A percentile compares a stretch with the other conserved stretches of the same genome.
Evolutionary conservation across 2,329 filamentous ascomycete genomes (phyloP).

Genomic region (Cytospora piceicola): DNA sequence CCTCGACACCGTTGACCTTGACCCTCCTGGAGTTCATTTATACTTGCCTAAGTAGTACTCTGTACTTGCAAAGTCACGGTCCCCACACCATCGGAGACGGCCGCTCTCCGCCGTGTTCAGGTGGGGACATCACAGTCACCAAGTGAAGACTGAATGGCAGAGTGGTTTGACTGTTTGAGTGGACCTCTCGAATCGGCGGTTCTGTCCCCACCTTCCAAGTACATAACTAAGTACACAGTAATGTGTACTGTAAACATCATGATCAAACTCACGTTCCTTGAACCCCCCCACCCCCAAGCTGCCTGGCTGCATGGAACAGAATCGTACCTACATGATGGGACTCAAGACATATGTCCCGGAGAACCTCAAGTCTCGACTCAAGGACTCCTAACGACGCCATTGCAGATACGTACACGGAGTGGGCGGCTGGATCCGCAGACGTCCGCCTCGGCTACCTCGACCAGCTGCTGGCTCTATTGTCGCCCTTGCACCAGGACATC

Average conservation of each 20-base stretch:
- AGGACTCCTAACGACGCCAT: conserved; percentile 47
- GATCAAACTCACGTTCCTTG: background rate
- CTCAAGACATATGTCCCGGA: conserved; percentile 2
- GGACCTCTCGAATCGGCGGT: background rate
- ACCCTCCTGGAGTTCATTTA: background rate
- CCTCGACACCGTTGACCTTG: too few species aligned
- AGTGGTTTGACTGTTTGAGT: background rate
- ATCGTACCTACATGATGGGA: background rate
- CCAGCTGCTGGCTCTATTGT: conserved; percentile 38
- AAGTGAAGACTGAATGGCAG: background rate
- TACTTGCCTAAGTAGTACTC: background rate
- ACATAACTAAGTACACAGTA: too few species aligned
- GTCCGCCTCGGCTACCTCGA: conserved; percentile 43
- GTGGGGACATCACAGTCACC: background rate
- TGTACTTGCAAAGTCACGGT: background rate
- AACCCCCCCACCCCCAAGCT: too few species aligned
- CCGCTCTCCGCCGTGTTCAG: conserved; percentile 2
- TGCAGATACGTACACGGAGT: conserved; percentile 45
- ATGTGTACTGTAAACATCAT: background rate
- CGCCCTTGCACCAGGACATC: conserved; percentile 31
- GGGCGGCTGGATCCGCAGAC: conserved; percentile 41
- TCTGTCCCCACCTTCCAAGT: background rate
- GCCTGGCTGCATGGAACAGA: background rate
- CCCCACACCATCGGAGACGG: conserved; percentile 13
- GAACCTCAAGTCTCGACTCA: conserved; percentile 45